These are phyloP conservation scores for Funneliformis mosseae DNA, from an alignment of 192 early-diverging fungal genomes.

Conservation along the genomic window DNA sequence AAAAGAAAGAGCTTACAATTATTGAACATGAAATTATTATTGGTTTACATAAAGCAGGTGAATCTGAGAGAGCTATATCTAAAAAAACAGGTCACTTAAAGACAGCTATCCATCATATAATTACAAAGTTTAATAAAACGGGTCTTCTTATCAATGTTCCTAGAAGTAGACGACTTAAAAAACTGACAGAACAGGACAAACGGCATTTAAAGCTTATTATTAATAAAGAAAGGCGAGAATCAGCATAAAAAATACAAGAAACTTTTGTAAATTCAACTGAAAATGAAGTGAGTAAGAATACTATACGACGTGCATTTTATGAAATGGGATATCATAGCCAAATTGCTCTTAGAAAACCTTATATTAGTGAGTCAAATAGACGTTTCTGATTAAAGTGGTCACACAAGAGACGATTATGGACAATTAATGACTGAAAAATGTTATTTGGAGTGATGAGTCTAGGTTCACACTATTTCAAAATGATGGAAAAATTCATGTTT, in stretches of 20 bases:
- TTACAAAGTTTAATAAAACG: not conserved
- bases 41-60: too few species aligned
- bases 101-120: not conserved
- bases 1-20: too few species aligned
- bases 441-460: not conserved
- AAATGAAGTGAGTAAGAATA: not conserved
- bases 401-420: not conserved
- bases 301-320: not conserved
- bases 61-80: not conserved
- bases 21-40: too few species aligned
- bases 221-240: not conserved
- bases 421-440: not conserved
- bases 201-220: not conserved
- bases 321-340: not conserved
- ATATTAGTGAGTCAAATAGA: not conserved
- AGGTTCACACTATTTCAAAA: not conserved
- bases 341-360: not conserved
- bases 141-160: not conserved
- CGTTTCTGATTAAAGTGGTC: not conserved
- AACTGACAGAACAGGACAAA: not conserved
- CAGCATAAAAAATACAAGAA: not conserved
- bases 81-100: not conserved
- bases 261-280: not conserved
- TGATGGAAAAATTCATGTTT: not conserved
- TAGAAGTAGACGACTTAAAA: not conserved